Percentiles rank a stretch among this genome's conserved stretches.
These are phyloP conservation scores for Ascomycota sp. DNA, from an alignment of 2,329 filamentous ascomycete species.

Conservation along the genomic window DNA sequence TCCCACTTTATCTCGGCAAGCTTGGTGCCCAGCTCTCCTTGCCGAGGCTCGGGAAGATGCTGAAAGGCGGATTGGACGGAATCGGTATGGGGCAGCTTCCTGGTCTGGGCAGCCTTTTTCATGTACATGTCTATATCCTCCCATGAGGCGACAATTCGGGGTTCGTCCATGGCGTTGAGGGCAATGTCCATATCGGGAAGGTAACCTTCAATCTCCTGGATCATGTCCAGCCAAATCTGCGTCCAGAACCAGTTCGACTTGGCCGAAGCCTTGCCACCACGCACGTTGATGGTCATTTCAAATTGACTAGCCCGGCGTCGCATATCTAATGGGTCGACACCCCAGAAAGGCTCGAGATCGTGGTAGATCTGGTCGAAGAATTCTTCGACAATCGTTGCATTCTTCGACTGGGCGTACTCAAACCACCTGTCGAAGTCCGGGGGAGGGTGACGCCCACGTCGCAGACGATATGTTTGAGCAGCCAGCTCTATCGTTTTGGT, in stretches of 20 bases:
- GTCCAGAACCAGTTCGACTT: constrained; percentile 25
- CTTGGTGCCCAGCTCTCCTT: constrained; percentile 12
- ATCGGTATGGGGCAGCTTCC: constrained; percentile 13
- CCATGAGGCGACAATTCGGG: constrained; percentile 38
- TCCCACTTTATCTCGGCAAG: constrained; percentile 26
- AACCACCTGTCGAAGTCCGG: constrained; percentile 42
- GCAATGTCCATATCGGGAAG: constrained; percentile 47
- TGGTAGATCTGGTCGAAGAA: constrained; percentile 44
- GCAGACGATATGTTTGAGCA: constrained; percentile 31
- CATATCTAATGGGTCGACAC: constrained; percentile 20
- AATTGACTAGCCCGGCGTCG: constrained; percentile 21
- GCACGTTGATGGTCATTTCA: constrained; percentile 42
- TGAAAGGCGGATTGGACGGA: constrained; percentile 22
- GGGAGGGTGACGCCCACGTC: constrained; percentile 36
- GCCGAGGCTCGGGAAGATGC: constrained; percentile 16
- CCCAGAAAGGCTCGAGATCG: constrained; percentile 39
- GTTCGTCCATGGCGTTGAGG: constrained; percentile 45
- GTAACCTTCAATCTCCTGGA: constrained; percentile 26
- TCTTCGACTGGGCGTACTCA: constrained; percentile 23
- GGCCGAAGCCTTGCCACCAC: constrained; percentile 34
- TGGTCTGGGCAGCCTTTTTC: constrained; percentile 25
- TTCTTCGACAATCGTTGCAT: constrained; percentile 36
- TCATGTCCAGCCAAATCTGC: constrained; percentile 23
- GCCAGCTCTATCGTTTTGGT: constrained; percentile 29
- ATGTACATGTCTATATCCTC: constrained; percentile 35